These are phyloP conservation scores for Ziziphus jujuba DNA, from an alignment of 306 rosid species.

Conservation along the genomic window DNA sequence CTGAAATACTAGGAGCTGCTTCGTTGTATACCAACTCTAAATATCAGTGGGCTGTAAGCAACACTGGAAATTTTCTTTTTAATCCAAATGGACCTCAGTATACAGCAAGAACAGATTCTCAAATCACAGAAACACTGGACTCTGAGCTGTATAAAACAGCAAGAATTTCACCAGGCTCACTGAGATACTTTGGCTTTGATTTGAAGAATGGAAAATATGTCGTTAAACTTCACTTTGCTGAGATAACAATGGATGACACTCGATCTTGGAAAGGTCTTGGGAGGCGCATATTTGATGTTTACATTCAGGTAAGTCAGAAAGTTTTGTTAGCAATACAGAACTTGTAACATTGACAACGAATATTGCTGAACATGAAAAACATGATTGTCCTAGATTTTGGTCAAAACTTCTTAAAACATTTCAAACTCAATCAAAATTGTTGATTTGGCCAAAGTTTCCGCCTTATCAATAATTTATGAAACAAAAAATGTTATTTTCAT, in stretches of 20 bases:
- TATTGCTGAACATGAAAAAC: too few relatives aligned
- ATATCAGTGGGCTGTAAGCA: conserved; percentile 33
- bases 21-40: conserved; percentile 23
- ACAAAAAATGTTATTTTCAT: too few relatives aligned
- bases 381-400: too few relatives aligned
- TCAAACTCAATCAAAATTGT: too few relatives aligned
- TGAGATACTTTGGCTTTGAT: conserved; percentile 37
- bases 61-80: conserved; percentile 28
- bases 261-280: conserved; percentile 42
- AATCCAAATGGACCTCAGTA: conserved; percentile 33
- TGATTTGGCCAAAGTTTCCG: too few relatives aligned
- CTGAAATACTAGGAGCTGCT: conserved; percentile 35
- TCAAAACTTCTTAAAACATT: too few relatives aligned
- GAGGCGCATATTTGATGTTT: conserved; percentile 38
- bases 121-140: conserved; percentile 29
- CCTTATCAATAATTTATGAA: too few relatives aligned
- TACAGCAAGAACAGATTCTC: conserved; percentile 27
- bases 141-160: conserved; percentile 38
- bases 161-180: conserved; percentile 39
- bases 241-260: conserved; percentile 36
- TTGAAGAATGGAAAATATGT: conserved; percentile 28
- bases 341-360: too few relatives aligned
- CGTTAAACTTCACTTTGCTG: conserved; percentile 42
- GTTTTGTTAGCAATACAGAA: neutral
- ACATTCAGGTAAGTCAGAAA: conserved; percentile 35